Evolutionary conservation across 257 asterid genomes (phyloP).

Genomic region (Datura wrightii): DNA sequence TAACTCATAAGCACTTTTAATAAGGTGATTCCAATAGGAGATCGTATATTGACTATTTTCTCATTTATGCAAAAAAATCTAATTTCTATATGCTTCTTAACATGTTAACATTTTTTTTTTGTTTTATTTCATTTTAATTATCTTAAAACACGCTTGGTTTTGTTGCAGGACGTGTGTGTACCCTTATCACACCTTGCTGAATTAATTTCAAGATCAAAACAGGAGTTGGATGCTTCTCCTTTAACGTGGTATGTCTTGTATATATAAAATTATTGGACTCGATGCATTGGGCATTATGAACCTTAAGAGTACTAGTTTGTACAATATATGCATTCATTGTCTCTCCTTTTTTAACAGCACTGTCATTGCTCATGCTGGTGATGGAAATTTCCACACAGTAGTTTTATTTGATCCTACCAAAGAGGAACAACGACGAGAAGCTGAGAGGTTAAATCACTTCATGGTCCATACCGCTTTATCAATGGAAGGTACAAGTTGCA

Average conservation of each 20-base stretch:
- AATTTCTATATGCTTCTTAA: background rate
- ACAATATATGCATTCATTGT: background rate
- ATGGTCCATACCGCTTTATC: slow-evolving; percentile 90
- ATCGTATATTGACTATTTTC: background rate
- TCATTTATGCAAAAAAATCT: background rate
- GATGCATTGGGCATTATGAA: background rate
- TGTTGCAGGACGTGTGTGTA: slow-evolving; percentile 87
- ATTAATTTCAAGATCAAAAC: slow-evolving; percentile 77
- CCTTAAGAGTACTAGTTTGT: background rate
- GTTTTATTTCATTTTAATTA: background rate
- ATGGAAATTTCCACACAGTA: slow-evolving; percentile 90
- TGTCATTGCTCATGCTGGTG: slow-evolving; percentile 98
- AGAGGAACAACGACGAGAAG: slow-evolving; percentile 74
- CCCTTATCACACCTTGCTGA: slow-evolving; percentile 90
- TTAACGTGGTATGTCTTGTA: slow-evolving; percentile 63
- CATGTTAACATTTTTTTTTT: slow-evolving; percentile 21
- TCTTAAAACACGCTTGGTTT: background rate
- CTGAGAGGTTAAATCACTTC: slow-evolving; percentile 86
- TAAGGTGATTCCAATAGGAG: slow-evolving; percentile 19
- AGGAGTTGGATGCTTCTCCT: slow-evolving; percentile 78
- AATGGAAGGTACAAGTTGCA: slow-evolving; percentile 74
- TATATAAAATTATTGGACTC: slow-evolving; percentile 20
- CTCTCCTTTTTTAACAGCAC: slow-evolving; percentile 60
- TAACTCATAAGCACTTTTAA: background rate
- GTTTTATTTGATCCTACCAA: slow-evolving; percentile 74